Evolutionary conservation across 2,329 filamentous ascomycete species (phyloP).

Genomic region (Dryadomyces quercus-mongolicae): DNA sequence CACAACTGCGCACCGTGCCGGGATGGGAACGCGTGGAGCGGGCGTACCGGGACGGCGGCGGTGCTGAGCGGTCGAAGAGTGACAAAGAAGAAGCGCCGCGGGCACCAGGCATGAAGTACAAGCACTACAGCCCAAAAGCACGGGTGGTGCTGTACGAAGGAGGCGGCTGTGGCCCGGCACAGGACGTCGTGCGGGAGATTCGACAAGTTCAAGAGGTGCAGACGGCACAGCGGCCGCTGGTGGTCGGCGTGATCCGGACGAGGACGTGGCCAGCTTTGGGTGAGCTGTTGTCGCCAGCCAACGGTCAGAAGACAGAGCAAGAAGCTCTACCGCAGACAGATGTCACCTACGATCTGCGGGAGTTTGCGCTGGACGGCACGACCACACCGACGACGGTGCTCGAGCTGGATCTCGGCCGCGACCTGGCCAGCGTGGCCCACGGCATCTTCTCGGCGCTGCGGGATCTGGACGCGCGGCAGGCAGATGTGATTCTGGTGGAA

Average conservation of each 20-base stretch:
- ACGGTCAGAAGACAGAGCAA: slow-evolving; percentile 12
- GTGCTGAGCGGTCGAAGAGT: not conserved
- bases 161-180: slow-evolving; percentile 20
- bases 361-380: slow-evolving; percentile 25
- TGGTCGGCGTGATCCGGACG: slow-evolving; percentile 44
- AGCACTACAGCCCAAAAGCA: slow-evolving; percentile 90
- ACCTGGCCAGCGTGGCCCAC: slow-evolving; percentile 65
- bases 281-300: slow-evolving; percentile 12
- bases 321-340: slow-evolving; percentile 13
- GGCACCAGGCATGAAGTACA: slow-evolving; percentile 97
- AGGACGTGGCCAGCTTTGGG: slow-evolving; percentile 36
- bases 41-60: slow-evolving; percentile 58
- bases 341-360: slow-evolving; percentile 20
- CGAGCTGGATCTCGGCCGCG: slow-evolving; percentile 61
- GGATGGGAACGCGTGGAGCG: slow-evolving; percentile 73
- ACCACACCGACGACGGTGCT: slow-evolving; percentile 31
- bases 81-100: slow-evolving; percentile 45
- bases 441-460: slow-evolving; percentile 79
- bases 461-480: slow-evolving; percentile 67
- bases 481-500: slow-evolving; percentile 81
- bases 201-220: slow-evolving; percentile 1
- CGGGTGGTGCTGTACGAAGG: slow-evolving; percentile 71
- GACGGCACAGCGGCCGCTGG: not conserved
- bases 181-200: slow-evolving; percentile 19
- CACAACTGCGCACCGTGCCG: slow-evolving; percentile 57